These are phyloP conservation scores for Starmerella asiatica DNA, from an alignment of 805 yeast species.

Conservation along the genomic window DNA sequence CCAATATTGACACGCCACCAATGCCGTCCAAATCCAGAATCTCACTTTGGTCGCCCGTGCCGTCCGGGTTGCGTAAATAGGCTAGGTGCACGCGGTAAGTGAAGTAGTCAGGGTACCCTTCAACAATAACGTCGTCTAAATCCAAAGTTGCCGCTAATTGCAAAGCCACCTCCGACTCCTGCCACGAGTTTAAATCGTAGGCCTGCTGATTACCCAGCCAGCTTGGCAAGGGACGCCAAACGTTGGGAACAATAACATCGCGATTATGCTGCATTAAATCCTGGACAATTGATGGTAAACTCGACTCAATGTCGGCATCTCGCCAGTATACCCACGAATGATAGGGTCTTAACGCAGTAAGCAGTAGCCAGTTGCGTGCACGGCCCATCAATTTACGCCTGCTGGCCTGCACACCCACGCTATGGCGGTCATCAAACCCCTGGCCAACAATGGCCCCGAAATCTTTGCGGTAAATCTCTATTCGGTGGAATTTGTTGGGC, in stretches of 20 bases:
- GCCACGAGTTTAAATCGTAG: slow-evolving; percentile 92
- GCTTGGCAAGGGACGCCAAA: slow-evolving; percentile 92
- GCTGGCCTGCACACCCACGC: slow-evolving; percentile 92
- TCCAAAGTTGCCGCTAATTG: slow-evolving; percentile 39
- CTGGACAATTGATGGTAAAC: slow-evolving; percentile 71
- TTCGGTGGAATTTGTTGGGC: slow-evolving; percentile 50
- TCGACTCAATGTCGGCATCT: slow-evolving; percentile 92
- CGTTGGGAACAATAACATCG: slow-evolving; percentile 95
- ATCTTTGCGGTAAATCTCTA: slow-evolving; percentile 76
- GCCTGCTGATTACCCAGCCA: slow-evolving; percentile 86
- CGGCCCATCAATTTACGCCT: slow-evolving; percentile 90
- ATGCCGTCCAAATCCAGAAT: slow-evolving; percentile 88
- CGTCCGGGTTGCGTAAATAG: slow-evolving; percentile 70
- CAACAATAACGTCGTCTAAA: slow-evolving; percentile 92
- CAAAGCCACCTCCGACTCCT: slow-evolving; percentile 66
- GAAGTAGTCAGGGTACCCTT: slow-evolving; percentile 95
- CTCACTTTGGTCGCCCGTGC: slow-evolving; percentile 74
- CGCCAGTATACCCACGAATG: slow-evolving; percentile 97
- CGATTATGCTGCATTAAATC: slow-evolving; percentile 83
- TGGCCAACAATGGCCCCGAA: slow-evolving; percentile 91
- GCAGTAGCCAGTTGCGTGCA: slow-evolving; percentile 86
- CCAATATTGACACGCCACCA: slow-evolving; percentile 87
- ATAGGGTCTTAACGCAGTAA: slow-evolving; percentile 77
- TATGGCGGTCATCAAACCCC: slow-evolving; percentile 84
- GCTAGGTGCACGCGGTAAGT: slow-evolving; percentile 98